Conservation (phyloP, 1,284 basidiomycete species). For the Rhodotorula sp. region DNA sequence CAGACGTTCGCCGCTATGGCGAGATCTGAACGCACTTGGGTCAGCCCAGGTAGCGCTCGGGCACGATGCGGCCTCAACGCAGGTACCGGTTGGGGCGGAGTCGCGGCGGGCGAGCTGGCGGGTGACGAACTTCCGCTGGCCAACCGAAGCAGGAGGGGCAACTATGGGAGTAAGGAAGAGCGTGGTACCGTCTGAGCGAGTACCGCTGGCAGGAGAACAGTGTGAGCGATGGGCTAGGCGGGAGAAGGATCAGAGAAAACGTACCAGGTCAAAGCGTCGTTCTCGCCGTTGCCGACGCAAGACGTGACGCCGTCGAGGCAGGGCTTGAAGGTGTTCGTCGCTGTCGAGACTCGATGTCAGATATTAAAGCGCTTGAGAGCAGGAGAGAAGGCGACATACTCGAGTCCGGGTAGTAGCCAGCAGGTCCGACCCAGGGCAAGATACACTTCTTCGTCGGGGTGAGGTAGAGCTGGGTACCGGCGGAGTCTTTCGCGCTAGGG, state of each 20-base stretch:
- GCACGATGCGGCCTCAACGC: too few relatives aligned
- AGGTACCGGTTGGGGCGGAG: too few relatives aligned
- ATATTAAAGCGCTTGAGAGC: too few relatives aligned
- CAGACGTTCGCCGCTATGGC: too few relatives aligned
- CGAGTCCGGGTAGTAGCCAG: not conserved
- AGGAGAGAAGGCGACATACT: not conserved
- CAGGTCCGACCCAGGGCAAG: not conserved
- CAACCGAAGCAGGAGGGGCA: too few relatives aligned
- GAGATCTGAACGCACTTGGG: too few relatives aligned
- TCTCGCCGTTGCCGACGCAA: not conserved
- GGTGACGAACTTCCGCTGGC: too few relatives aligned
- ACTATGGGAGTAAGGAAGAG: not conserved
- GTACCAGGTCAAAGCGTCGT: not conserved
- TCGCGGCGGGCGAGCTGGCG: too few relatives aligned
- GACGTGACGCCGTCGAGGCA: not conserved
- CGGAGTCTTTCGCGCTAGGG: not conserved
- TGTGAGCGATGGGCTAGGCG: not conserved
- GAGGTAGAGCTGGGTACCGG: not conserved
- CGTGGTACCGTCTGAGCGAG: not conserved
- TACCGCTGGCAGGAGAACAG: not conserved
- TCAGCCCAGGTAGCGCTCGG: too few relatives aligned
- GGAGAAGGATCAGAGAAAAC: not conserved
- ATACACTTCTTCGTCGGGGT: not conserved
- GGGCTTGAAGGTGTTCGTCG: not conserved
- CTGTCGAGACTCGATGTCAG: not conserved